Base-by-base conservation (phyloP, 495 filamentous ascomycete species). In the Xylaria flabelliformis region DNA sequence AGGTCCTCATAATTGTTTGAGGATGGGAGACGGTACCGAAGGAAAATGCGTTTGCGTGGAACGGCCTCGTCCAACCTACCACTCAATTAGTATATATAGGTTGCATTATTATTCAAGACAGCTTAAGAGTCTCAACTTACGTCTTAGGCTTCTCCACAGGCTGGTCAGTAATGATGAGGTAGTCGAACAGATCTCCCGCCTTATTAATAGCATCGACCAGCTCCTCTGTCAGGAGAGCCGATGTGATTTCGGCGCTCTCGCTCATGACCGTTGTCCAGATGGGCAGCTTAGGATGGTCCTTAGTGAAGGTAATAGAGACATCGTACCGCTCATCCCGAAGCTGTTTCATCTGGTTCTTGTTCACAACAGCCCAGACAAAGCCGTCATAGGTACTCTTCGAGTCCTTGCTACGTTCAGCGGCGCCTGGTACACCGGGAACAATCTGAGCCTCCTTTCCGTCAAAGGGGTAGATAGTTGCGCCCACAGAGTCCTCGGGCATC, bases 211-310 rank as follows among this genome's bases (percentile, higher is more conserved):
- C 94, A 68, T 92, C 87, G 78, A 94, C 88, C 61, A 99, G 84
- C 73, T 97, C 94, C 39, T 92, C 88, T 34, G 93, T 96, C 46
- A 98, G 85, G 51, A 98, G 80, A 15, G 88, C 84, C 19, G 98
- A 93, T n/a, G 94, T 97, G 74, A 99, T 90, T 81, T 98, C 97
- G 34, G 94, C 94, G 79, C 90, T 97, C 86, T 99, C 96, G 73
- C 89, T 94, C 96, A 99, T 97, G 76, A 97, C 91, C 2, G 94
- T 97, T 19, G 91, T 86, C 97, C 97, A 98, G 69, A 84, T 81
- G n/a, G 96, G 97, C 9, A 98, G 88, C 84, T 95, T 97, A 34
- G 90, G 75, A 81, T 95, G 90, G 74, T 99, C 97, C 84, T 93
- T 95, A 73, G 95, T 97, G 74, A 88, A 90, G 29, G 96, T 97